Evolutionary conservation across 306 rosid genomes (phyloP).

Genomic region (Glycine tomentella): DNA sequence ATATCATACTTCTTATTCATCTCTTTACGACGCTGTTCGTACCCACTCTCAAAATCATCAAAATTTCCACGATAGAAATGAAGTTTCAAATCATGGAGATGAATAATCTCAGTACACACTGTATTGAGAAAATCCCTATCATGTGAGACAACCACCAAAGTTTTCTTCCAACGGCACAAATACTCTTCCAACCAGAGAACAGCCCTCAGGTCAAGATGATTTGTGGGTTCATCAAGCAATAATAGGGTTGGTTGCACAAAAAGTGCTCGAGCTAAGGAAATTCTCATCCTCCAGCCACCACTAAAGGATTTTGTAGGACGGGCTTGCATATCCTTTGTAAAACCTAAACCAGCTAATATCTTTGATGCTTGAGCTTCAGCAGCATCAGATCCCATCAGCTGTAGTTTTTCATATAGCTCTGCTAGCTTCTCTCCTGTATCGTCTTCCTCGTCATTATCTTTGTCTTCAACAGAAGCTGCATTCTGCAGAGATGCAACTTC

Average conservation of each 20-base stretch:
- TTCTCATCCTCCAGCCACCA: constrained; percentile 85
- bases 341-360: constrained; percentile 86
- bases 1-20: constrained; percentile 73
- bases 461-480: constrained; percentile 49
- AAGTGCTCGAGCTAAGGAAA: constrained; percentile 77
- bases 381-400: constrained; percentile 73
- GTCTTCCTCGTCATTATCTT: constrained; percentile 53
- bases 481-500: constrained; percentile 70
- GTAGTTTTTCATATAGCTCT: constrained; percentile 67
- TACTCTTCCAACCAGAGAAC: constrained; percentile 88
- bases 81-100: constrained; percentile 79
- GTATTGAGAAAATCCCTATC: constrained; percentile 80
- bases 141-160: constrained; percentile 76
- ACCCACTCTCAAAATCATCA: constrained; percentile 76
- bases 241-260: constrained; percentile 78
- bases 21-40: constrained; percentile 84
- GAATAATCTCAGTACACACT: constrained; percentile 74
- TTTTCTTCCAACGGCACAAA: constrained; percentile 80
- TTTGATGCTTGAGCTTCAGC: constrained; percentile 84
- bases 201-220: constrained; percentile 79
- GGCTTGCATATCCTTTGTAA: constrained; percentile 77
- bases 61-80: constrained; percentile 82
- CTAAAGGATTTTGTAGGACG: constrained; percentile 76
- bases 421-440: constrained; percentile 72
- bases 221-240: constrained; percentile 75